Evolutionary conservation across 768 basidiomycete species (phyloP).

Genomic region (Fibroporia radiculosa): DNA sequence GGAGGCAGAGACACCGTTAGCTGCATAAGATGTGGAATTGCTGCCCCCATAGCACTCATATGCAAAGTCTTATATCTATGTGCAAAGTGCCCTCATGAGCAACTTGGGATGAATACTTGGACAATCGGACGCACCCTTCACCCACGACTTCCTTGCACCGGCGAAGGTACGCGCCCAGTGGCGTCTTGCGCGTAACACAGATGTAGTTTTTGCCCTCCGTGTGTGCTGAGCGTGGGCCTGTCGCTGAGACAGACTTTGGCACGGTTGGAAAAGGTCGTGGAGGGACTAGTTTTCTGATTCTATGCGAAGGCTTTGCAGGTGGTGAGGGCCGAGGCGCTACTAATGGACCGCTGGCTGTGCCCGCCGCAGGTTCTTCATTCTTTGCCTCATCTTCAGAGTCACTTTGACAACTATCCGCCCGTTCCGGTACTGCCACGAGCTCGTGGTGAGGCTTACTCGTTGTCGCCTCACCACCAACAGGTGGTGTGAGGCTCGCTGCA

Average conservation of each 20-base stretch:
- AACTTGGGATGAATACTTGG: neutral
- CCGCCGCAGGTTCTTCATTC: neutral
- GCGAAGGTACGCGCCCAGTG: constrained; percentile 64
- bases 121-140: constrained; percentile 47
- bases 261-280: constrained; percentile 73
- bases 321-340: too few species aligned
- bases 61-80: constrained; percentile 64
- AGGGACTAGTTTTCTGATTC: constrained; percentile 61
- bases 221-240: constrained; percentile 73
- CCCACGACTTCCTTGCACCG: constrained; percentile 68
- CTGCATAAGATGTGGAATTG: constrained; percentile 74
- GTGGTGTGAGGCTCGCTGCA: neutral
- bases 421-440: neutral
- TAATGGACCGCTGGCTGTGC: too few species aligned
- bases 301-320: constrained; percentile 14
- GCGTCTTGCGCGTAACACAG: constrained; percentile 71
- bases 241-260: constrained; percentile 65
- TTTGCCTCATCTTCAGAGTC: neutral
- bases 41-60: constrained; percentile 81
- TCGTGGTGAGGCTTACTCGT: neutral
- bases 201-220: constrained; percentile 77
- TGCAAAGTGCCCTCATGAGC: neutral
- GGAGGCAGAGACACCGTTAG: constrained; percentile 64
- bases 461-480: neutral
- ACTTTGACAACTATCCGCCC: neutral